Conservation (phyloP, 495 filamentous ascomycete species). For the Penicillium salamii region DNA sequence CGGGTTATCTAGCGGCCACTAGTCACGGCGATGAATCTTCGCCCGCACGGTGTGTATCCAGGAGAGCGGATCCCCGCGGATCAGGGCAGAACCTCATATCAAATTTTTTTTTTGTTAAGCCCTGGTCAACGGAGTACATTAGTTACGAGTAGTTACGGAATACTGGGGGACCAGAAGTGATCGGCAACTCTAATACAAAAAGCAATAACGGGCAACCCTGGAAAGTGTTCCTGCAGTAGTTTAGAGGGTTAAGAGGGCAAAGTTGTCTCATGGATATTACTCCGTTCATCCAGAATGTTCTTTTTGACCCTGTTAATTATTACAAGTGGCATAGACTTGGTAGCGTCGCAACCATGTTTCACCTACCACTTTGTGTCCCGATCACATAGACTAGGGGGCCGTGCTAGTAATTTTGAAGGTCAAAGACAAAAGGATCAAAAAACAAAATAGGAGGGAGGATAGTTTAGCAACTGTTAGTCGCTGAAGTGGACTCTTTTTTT, state of each 20-base stretch:
- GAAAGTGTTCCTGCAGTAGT: constrained; percentile 23
- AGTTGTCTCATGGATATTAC: not conserved
- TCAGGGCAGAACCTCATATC: not conserved
- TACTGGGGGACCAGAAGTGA: constrained; percentile 15
- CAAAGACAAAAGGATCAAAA: no score
- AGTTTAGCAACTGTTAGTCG: constrained; percentile 6
- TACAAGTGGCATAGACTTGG: constrained; percentile 12
- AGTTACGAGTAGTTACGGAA: no score
- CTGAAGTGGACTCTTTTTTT: not conserved
- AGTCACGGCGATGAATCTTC: not conserved
- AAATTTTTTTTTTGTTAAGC: constrained; percentile 9
- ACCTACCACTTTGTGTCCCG: not conserved
- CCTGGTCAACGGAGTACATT: no score
- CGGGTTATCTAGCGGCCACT: not conserved
- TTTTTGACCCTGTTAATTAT: constrained; percentile 1
- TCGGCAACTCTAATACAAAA: constrained; percentile 25
- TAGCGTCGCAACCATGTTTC: constrained; percentile 28
- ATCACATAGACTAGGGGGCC: not conserved
- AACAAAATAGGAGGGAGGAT: constrained; percentile 10
- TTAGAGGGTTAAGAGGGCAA: not conserved
- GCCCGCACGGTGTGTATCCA: not conserved
- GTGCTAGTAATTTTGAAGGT: not conserved
- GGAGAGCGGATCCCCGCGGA: no score
- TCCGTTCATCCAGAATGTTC: not conserved
- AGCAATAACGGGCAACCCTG: not conserved